Evolutionary conservation across 106 monocot species (phyloP).

Genomic region (Acanthochlamys bracteata): DNA sequence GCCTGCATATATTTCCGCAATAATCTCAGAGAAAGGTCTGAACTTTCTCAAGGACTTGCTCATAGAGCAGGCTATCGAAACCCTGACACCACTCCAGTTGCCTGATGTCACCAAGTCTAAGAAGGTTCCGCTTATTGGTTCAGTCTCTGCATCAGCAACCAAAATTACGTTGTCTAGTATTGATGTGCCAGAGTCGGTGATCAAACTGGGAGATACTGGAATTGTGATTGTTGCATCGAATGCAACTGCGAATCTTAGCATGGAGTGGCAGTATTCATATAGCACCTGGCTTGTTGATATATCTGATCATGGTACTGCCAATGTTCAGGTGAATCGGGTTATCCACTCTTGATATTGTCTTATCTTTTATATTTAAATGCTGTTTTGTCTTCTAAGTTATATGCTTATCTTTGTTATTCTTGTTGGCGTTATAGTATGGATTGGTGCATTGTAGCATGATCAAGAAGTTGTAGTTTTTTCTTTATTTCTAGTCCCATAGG

Average conservation of each 20-base stretch:
- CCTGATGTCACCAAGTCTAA: conserved; percentile 50
- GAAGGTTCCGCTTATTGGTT: conserved; percentile 57
- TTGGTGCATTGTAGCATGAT: too few species aligned
- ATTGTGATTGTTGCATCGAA: conserved; percentile 47
- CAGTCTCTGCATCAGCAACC: conserved; percentile 27
- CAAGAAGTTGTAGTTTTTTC: too few species aligned
- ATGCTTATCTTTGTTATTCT: background rate
- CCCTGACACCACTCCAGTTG: conserved; percentile 45
- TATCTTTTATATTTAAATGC: background rate
- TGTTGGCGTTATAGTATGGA: background rate
- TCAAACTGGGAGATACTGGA: conserved; percentile 41
- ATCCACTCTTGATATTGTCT: background rate
- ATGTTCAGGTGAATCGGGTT: conserved; percentile 29
- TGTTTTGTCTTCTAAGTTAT: background rate
- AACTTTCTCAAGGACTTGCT: conserved; percentile 62
- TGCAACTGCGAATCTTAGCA: conserved; percentile 28
- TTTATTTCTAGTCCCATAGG: too few species aligned
- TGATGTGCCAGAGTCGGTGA: conserved; percentile 36
- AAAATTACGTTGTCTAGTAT: conserved; percentile 50
- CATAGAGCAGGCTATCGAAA: conserved; percentile 39
- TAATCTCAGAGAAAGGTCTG: conserved; percentile 64
- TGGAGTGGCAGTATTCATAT: conserved; percentile 56
- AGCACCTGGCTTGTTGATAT: conserved; percentile 46
- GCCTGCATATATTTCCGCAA: conserved; percentile 34
- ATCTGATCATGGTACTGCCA: conserved; percentile 56